Percentiles rank a stretch among this genome's conserved stretches.
These are phyloP conservation scores for Asterella californica DNA, from an alignment of 225 moss, liverwort and hornwort species.

Conservation along the genomic window DNA sequence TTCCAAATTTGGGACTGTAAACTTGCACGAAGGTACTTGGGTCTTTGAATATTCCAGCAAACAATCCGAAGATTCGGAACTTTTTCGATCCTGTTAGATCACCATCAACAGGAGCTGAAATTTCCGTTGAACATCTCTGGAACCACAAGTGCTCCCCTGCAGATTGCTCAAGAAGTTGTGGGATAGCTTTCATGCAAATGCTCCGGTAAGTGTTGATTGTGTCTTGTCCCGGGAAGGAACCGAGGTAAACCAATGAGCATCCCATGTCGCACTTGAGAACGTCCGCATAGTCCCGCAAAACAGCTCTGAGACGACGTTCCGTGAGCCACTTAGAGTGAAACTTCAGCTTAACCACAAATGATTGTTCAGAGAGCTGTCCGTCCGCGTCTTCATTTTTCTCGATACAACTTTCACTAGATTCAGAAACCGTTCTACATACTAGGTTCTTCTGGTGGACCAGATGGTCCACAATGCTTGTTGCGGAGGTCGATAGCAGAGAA, in stretches of 20 bases:
- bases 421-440: neutral
- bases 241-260: conserved; percentile 27
- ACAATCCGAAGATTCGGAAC: conserved; percentile 11
- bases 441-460: neutral
- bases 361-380: neutral
- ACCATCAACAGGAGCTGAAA: neutral
- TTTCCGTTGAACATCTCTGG: conserved; percentile 17
- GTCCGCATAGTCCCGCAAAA: conserved; percentile 9
- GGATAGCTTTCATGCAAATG: conserved; percentile 19
- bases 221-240: conserved; percentile 21
- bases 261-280: conserved; percentile 26
- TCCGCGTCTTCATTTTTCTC: neutral
- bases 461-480: neutral
- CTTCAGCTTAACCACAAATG: conserved; percentile 4
- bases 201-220: conserved; percentile 7
- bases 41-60: conserved; percentile 26
- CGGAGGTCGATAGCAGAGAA: neutral
- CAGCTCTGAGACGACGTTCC: neutral
- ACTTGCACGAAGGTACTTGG: conserved; percentile 33
- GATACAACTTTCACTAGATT: neutral
- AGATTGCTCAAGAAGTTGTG: conserved; percentile 5
- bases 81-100: neutral
- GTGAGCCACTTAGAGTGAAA: neutral
- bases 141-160: conserved; percentile 27
- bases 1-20: neutral